phyloP scores from a whole-genome alignment of 805 yeast species.

The Yarrowia deformans region DNA sequence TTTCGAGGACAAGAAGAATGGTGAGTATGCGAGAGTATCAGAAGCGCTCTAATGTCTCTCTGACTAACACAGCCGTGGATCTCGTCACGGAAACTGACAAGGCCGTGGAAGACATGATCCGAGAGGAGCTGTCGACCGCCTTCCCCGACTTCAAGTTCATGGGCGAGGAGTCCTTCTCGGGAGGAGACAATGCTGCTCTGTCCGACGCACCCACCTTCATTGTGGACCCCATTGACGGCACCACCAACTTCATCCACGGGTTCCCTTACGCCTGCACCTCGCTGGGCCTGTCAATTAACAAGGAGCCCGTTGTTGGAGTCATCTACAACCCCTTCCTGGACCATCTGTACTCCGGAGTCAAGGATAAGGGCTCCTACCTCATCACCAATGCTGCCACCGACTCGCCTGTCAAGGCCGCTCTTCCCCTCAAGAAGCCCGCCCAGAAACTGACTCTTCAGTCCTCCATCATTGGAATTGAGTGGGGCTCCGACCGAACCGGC shows the following conservation, averaged over 20 bases:
- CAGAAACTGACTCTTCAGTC: constrained; percentile 57
- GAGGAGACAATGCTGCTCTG: constrained; percentile 56
- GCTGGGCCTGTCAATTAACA: constrained; percentile 60
- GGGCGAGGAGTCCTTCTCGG: constrained; percentile 67
- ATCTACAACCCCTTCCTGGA: constrained; percentile 68
- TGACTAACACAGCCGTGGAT: constrained; percentile 56
- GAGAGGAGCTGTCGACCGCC: constrained; percentile 47
- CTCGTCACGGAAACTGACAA: constrained; percentile 68
- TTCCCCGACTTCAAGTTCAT: constrained; percentile 63
- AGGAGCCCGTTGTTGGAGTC: constrained; percentile 65
- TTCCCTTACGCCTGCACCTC: constrained; percentile 71
- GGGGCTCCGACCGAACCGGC: constrained; percentile 67
- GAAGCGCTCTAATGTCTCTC: too few species aligned
- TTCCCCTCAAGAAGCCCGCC: constrained; percentile 51
- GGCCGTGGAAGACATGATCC: constrained; percentile 58
- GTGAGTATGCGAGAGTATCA: background rate
- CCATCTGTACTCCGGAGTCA: constrained; percentile 61
- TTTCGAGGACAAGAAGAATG: constrained; percentile 64
- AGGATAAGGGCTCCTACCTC: constrained; percentile 62
- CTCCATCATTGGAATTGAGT: constrained; percentile 64
- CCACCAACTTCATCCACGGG: constrained; percentile 68
- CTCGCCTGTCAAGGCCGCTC: constrained; percentile 41
- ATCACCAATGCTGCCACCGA: constrained; percentile 51
- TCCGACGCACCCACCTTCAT: constrained; percentile 65
- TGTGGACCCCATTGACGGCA: constrained; percentile 72